Base-by-base conservation (phyloP, 2,329 filamentous ascomycete species). In the Raffaelea arxii region DNA sequence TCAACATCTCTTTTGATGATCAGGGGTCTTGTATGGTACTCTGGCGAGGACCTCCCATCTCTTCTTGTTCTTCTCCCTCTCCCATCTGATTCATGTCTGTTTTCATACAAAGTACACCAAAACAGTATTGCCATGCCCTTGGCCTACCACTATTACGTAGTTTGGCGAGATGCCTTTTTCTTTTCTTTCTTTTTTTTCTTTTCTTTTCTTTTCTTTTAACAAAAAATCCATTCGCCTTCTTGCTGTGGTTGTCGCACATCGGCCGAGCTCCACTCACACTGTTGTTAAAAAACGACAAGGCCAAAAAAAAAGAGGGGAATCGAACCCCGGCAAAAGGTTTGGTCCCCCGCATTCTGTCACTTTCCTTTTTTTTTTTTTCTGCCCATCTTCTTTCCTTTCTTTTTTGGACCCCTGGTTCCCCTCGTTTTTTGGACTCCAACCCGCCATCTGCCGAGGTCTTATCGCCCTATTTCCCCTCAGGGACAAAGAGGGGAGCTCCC, bases 271-370 rank as follows among this genome's bases (percentile, higher is more conserved):
- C n/a, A n/a, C n/a, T n/a, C n/a, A n/a, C n/a, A n/a, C n/a, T n/a
- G n/a, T n/a, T n/a, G n/a, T n/a, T n/a, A n/a, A n/a, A n/a, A n/a
- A n/a, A n/a, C n/a, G n/a, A n/a, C n/a, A n/a, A n/a, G n/a, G n/a
- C n/a, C n/a, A n/a, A n/a, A n/a, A n/a, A n/a, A n/a, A n/a, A n/a
- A n/a, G n/a, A n/a, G n/a, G n/a, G n/a, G n/a, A n/a, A n/a, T n/a
- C 46, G 5, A 43, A 46, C 32, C 32, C 32, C 32, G 32, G 32
- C 32, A 36, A 36, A 36, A 97, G 69, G 57, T 89, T 95, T 48
- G 97, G 88, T 2, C 90, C 91, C 5, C 97, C 77, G 2, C 96
- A 84, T 1, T 91, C 91, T n/a, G 86, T 75, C 59, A 83, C 77
- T 25, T 84, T 83, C 58, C 96, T 94, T 59, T 94, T 89, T 44